phyloP scores from a whole-genome alignment of 192 early-diverging fungal genomes.

The Coemansia sp. region DNA sequence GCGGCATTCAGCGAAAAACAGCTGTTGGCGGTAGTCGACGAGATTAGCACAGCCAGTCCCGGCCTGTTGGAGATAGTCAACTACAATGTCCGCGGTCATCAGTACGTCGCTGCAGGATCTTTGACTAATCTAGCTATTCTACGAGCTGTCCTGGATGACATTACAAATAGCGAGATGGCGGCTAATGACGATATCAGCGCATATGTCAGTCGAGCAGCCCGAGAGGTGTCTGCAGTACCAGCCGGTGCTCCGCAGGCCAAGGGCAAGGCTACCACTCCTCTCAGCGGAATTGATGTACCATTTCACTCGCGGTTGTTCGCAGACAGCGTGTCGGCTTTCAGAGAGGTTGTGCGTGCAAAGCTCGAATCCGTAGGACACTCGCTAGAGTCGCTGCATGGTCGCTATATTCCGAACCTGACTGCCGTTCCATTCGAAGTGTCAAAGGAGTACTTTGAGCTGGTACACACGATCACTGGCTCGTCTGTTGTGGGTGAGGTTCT shows the following conservation, averaged over 20 bases:
- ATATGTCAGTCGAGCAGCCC: constrained; percentile 64
- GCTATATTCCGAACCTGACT: constrained; percentile 95
- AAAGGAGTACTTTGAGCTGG: constrained; percentile 72
- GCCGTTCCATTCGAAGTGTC: constrained; percentile 81
- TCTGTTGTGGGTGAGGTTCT: constrained; percentile 66
- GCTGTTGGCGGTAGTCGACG: constrained; percentile 64
- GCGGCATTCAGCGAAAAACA: constrained; percentile 62
- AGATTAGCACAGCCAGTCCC: constrained; percentile 66
- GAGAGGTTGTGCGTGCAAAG: constrained; percentile 71
- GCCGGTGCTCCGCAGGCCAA: constrained; percentile 64
- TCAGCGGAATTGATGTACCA: constrained; percentile 90
- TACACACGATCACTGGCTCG: constrained; percentile 69
- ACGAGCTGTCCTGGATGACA: constrained; percentile 75
- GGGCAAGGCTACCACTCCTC: constrained; percentile 84
- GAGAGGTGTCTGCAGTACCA: constrained; percentile 59
- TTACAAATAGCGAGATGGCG: neutral
- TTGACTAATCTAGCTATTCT: constrained; percentile 76
- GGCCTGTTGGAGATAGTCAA: constrained; percentile 91
- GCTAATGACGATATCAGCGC: neutral
- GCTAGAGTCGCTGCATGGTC: constrained; percentile 63
- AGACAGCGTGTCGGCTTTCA: constrained; percentile 80
- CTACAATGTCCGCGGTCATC: constrained; percentile 91
- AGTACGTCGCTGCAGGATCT: constrained; percentile 90
- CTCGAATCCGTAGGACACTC: constrained; percentile 68
- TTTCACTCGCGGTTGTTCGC: constrained; percentile 84